These are phyloP conservation scores for Beauveria pseudobassiana DNA, from an alignment of 2,329 filamentous ascomycete species.

Conservation along the genomic window DNA sequence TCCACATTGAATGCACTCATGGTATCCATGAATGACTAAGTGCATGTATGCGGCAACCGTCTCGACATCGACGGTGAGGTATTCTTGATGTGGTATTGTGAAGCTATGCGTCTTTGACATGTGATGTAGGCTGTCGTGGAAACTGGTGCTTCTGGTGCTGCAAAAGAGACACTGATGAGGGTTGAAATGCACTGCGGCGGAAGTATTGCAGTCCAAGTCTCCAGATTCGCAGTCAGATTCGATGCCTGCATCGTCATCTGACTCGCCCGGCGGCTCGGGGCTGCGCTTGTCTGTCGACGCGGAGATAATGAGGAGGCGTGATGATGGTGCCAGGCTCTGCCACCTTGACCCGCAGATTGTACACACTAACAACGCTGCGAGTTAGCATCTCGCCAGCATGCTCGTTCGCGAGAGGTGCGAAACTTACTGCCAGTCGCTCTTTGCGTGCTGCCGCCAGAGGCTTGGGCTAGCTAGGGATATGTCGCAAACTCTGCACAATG, in stretches of 20 bases:
- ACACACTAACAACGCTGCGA: constrained; percentile 14
- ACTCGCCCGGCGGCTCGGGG: background rate
- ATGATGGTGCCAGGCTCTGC: constrained; percentile 16
- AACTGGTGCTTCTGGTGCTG: constrained; percentile 17
- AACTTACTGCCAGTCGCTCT: constrained; percentile 19
- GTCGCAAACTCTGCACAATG: constrained; percentile 17
- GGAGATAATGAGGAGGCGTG: constrained; percentile 10
- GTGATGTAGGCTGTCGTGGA: constrained; percentile 35
- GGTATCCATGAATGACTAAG: constrained; percentile 40
- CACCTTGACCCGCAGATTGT: constrained; percentile 18
- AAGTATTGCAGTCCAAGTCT: background rate
- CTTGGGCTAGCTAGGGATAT: constrained; percentile 13
- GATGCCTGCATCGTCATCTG: background rate
- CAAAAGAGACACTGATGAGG: constrained; percentile 37
- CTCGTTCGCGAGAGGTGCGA: background rate
- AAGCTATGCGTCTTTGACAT: constrained; percentile 44
- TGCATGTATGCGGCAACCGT: constrained; percentile 41
- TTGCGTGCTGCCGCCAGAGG: constrained; percentile 18
- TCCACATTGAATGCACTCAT: constrained; percentile 44
- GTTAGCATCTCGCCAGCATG: background rate
- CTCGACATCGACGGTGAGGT: constrained; percentile 37
- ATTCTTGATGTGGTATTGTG: constrained; percentile 30
- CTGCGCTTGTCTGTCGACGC: background rate
- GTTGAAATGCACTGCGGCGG: constrained; percentile 18
- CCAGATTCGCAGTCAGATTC: background rate